Base-by-base conservation (phyloP, 371 early-diverging fungal species). In the Sporodiniella umbellata region DNA sequence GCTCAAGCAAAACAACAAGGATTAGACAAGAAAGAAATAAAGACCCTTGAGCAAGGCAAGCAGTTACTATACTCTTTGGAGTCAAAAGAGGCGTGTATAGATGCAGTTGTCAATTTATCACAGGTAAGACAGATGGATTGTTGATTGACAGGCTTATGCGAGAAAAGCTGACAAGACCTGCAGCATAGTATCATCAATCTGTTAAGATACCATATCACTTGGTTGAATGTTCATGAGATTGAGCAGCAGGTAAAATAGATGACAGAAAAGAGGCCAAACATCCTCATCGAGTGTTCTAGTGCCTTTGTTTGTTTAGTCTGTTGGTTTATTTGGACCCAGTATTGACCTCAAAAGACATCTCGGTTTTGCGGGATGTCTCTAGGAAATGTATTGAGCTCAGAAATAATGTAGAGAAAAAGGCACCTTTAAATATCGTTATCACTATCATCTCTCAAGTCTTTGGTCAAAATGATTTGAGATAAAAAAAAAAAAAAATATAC, bases 291-390 rank as follows among this genome's bases (percentile, higher is more conserved):
- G 17, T 28, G 43, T 1, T 6, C 15, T 49, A 73, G 68, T 55
- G 64, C 19, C 28, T 51, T n/a, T 68, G 66, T 58, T 48, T 75
- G 22, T 75, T 58, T 21, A 23, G 59, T 4, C 39, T 72, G 1
- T 31, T 75, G 4, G 53, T 70, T 14, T 66, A 66, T n/a, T 28
- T 75, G 8, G 76, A 75, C 33, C 62, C 70, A 28, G 76, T 75
- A 12, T 48, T 75, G 56, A 62, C 62, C 8, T 70, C 62, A 0
- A 56, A 64, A 10, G 58, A 67, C 21, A 48, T 60, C 18, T 66
- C 72, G 0, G 51, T 70, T 2, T 33, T 75, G 18, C 49, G 76
- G 28, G 62, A 66, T 6, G 17, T 75, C 0, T 53, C 70, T 11
- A 55, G 72, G n/a, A 61, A 59, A 50, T 67, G 57, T 12, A 72